Conservation (phyloP, 2,329 filamentous ascomycete genomes). For the Pseudogymnoascus sp. region DNA sequence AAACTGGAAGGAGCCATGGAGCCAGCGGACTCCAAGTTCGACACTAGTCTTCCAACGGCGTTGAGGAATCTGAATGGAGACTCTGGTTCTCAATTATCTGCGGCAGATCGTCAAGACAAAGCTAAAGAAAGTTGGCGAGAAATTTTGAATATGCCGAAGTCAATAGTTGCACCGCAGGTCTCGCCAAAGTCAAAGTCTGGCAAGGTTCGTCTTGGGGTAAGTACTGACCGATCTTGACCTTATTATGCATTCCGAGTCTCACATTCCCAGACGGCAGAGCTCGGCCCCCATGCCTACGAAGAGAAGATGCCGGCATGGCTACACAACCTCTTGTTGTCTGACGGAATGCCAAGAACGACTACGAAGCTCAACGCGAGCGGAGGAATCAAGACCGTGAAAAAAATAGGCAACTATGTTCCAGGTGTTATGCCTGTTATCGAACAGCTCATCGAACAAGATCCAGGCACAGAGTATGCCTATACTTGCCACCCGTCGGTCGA, state of each 20-base stretch:
- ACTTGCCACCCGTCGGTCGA: conserved; percentile 68
- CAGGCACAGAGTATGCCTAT: conserved; percentile 61
- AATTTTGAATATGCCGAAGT: conserved; percentile 28
- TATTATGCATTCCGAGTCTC: conserved; percentile 16
- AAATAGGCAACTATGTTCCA: conserved; percentile 39
- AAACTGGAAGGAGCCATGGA: conserved; percentile 10
- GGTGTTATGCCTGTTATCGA: conserved; percentile 56
- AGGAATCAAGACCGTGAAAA: conserved; percentile 34
- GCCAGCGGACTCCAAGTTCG: conserved; percentile 14
- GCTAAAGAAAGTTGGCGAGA: conserved; percentile 27
- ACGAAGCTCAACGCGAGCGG: conserved; percentile 43
- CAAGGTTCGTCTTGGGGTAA: conserved; percentile 29
- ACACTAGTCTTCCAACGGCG: conserved; percentile 21
- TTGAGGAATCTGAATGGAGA: conserved; percentile 21
- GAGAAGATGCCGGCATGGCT: conserved; percentile 68
- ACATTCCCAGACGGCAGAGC: conserved; percentile 42
- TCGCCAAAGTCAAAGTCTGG: conserved; percentile 10
- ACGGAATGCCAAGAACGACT: conserved; percentile 47
- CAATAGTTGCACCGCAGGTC: conserved; percentile 5
- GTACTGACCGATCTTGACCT: conserved; percentile 14
- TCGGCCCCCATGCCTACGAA: conserved; percentile 67
- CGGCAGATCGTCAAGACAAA: conserved; percentile 16
- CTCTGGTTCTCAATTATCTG: conserved; percentile 7
- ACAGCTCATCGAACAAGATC: conserved; percentile 58
- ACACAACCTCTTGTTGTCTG: conserved; percentile 51